These are phyloP conservation scores for Porpolomopsis calyptriformis DNA, from an alignment of 768 basidiomycete genomes.

Conservation along the genomic window DNA sequence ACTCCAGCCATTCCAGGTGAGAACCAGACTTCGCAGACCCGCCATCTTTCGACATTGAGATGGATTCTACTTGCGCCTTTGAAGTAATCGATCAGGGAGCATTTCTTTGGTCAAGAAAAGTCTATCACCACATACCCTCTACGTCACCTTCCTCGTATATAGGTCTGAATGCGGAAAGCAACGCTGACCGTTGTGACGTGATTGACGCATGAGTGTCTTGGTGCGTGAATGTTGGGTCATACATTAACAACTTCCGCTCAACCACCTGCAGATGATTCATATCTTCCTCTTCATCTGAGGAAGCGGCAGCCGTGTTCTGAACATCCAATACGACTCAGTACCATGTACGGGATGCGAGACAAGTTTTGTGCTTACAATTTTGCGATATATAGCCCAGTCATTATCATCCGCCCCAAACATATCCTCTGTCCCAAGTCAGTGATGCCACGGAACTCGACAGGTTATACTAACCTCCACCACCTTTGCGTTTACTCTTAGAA, in stretches of 20 bases:
- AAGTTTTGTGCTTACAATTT: conserved; percentile 56
- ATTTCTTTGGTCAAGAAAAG: neutral
- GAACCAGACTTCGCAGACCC: conserved; percentile 89
- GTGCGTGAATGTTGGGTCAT: conserved; percentile 77
- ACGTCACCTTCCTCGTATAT: conserved; percentile 67
- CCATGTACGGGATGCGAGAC: neutral
- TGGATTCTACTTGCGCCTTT: conserved; percentile 68
- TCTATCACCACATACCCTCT: conserved; percentile 31
- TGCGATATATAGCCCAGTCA: conserved; percentile 96
- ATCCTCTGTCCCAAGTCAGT: conserved; percentile 60
- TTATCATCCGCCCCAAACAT: conserved; percentile 90
- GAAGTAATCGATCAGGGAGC: neutral
- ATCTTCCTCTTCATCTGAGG: conserved; percentile 91
- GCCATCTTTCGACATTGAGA: conserved; percentile 80
- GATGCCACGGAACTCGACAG: conserved; percentile 7
- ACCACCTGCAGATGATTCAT: conserved; percentile 56
- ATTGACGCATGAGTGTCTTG: conserved; percentile 77
- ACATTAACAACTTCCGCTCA: conserved; percentile 68
- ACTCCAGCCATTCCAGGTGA: conserved; percentile 87
- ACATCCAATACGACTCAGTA: neutral
- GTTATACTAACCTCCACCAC: conserved; percentile 50
- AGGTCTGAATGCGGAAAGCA: conserved; percentile 79
- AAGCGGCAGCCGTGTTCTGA: conserved; percentile 58
- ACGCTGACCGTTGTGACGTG: conserved; percentile 66
- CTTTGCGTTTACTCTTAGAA: conserved; percentile 78